phyloP scores from a whole-genome alignment of 257 asterid genomes.

The Capsicum chinense region DNA sequence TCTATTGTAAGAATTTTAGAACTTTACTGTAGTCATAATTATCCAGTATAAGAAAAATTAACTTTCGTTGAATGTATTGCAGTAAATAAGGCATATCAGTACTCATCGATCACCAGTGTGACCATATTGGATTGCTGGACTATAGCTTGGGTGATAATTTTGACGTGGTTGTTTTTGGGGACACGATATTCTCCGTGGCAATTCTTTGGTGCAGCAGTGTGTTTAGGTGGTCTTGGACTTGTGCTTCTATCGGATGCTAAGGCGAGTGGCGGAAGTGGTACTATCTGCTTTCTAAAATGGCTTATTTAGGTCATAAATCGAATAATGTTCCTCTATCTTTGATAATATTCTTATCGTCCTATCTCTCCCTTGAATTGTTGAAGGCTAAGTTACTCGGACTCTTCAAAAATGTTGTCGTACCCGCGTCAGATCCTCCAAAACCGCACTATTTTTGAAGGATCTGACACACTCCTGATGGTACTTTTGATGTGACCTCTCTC shows the following conservation, averaged over 20 bases:
- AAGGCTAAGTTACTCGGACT: too few relatives aligned
- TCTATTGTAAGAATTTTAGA: not conserved
- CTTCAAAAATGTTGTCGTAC: too few relatives aligned
- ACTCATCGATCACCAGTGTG: slow-evolving; percentile 81
- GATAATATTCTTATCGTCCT: not conserved
- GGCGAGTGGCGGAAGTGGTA: slow-evolving; percentile 56
- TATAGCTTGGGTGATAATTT: slow-evolving; percentile 68
- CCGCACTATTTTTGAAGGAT: too few relatives aligned
- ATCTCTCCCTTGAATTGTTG: too few relatives aligned
- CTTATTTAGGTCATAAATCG: not conserved
- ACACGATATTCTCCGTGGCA: slow-evolving; percentile 64
- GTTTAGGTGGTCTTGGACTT: slow-evolving; percentile 62
- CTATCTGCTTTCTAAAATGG: not conserved
- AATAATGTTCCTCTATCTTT: not conserved
- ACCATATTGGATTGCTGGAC: slow-evolving; percentile 77
- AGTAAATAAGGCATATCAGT: slow-evolving; percentile 80
- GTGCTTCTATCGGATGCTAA: slow-evolving; percentile 73
- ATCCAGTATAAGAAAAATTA: not conserved
- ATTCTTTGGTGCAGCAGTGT: slow-evolving; percentile 63
- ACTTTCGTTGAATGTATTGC: slow-evolving; percentile 29
- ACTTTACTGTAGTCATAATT: not conserved
- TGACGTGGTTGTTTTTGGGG: slow-evolving; percentile 68
- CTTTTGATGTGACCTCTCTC: not conserved
- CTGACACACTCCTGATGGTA: too few relatives aligned
- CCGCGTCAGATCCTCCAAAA: too few relatives aligned